Percentiles rank a stretch among this genome's conserved stretches.
Evolutionary conservation across 2,329 filamentous ascomycete genomes (phyloP).

Genomic region (Colletotrichum tabaci): DNA sequence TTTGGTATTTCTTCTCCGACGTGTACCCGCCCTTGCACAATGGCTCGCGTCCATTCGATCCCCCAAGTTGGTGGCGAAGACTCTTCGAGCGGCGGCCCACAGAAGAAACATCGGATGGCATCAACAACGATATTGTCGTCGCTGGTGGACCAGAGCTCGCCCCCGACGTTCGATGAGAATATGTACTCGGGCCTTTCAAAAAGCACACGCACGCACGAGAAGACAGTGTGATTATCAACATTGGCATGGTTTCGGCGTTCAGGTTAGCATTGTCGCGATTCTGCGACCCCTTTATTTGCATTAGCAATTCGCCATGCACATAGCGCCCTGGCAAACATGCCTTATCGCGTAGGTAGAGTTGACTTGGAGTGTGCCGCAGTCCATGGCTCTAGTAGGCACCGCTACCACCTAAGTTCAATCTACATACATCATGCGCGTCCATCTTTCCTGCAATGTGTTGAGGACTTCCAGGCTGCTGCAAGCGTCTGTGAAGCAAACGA

Average conservation of each 20-base stretch:
- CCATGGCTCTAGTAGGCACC: background rate
- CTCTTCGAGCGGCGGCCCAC: constrained; percentile 77
- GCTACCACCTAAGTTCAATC: background rate
- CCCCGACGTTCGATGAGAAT: constrained; percentile 37
- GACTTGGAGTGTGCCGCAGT: background rate
- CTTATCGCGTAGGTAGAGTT: background rate
- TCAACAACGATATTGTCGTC: constrained; percentile 75
- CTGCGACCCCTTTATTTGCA: background rate
- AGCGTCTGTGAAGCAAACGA: background rate
- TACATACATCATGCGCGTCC: background rate
- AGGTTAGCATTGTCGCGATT: constrained; percentile 3
- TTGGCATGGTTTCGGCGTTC: constrained; percentile 29
- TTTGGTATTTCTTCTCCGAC: constrained; percentile 99
- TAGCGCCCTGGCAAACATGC: background rate
- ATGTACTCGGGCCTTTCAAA: background rate
- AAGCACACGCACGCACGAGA: background rate
- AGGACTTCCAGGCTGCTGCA: background rate
- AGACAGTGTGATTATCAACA: constrained; percentile 3
- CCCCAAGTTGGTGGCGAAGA: constrained; percentile 90
- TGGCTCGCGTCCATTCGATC: constrained; percentile 88
- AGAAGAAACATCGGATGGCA: constrained; percentile 65
- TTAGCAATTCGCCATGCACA: background rate
- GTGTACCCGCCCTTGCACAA: constrained; percentile 94
- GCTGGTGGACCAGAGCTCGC: constrained; percentile 58
- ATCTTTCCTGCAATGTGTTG: background rate